Percentiles rank a stretch among this genome's conserved stretches.
Conservation (phyloP, 495 filamentous ascomycete species). For the Neurospora sublineolata region DNA sequence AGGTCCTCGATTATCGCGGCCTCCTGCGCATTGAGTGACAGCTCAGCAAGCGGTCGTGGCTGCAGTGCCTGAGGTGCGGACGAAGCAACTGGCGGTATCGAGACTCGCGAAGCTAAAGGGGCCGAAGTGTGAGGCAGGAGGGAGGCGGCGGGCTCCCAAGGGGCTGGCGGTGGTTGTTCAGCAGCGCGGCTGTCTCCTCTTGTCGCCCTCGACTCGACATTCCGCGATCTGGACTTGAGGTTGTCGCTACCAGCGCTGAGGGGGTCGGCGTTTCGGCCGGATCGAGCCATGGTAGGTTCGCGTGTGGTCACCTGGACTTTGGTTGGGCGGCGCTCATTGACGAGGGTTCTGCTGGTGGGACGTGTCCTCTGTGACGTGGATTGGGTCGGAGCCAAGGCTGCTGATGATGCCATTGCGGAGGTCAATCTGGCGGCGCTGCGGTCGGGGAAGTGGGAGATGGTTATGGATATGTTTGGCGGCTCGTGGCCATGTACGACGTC, state of each 20-base stretch:
- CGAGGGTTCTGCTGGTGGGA: constrained; percentile 22
- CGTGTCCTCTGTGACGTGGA: constrained; percentile 8
- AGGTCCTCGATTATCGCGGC: constrained; percentile 78
- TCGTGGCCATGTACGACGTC: neutral
- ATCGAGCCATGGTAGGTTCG: constrained; percentile 51
- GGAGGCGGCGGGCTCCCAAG: constrained; percentile 74
- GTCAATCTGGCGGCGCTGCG: neutral
- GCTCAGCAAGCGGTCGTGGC: constrained; percentile 56
- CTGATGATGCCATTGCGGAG: neutral
- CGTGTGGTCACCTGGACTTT: constrained; percentile 49
- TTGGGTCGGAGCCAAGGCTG: neutral
- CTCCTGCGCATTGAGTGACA: constrained; percentile 75
- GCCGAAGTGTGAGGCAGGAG: constrained; percentile 78
- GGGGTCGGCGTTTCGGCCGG: constrained; percentile 52
- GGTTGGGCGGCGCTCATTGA: constrained; percentile 37
- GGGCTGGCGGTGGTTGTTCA: constrained; percentile 14
- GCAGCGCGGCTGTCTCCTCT: neutral
- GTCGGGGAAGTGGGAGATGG: neutral
- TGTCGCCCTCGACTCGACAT: neutral
- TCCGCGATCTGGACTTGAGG: neutral
- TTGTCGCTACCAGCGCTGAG: constrained; percentile 30
- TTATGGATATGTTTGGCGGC: neutral
- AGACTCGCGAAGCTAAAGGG: constrained; percentile 76
- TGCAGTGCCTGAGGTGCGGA: constrained; percentile 58
- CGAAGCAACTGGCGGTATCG: constrained; percentile 67